phyloP scores from a whole-genome alignment of 257 asterid species.

The Fraxinus excelsior region DNA sequence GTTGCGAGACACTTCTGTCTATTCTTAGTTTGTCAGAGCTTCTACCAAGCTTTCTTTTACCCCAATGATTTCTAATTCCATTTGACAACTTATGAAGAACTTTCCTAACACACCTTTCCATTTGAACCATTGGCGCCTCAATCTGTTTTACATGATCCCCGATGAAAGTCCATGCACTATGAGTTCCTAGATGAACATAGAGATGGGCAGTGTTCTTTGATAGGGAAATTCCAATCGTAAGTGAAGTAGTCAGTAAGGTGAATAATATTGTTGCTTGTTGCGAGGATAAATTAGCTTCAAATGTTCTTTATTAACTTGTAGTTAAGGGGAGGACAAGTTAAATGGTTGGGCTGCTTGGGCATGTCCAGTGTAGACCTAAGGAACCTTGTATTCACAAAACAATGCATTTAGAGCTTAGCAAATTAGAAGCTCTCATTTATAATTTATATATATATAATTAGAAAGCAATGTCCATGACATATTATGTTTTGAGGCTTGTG shows the following conservation, averaged over 20 bases:
- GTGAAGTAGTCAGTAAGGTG: neutral
- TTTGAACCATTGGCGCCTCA: constrained; percentile 3
- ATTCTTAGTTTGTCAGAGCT: neutral
- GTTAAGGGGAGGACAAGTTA: neutral
- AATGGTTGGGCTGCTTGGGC: neutral
- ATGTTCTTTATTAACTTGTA: neutral
- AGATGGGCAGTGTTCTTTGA: neutral
- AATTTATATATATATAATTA: too few species aligned
- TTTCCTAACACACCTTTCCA: neutral
- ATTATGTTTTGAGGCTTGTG: neutral
- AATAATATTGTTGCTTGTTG: neutral
- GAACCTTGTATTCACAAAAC: neutral
- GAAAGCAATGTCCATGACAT: constrained; percentile 8
- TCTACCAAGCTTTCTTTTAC: neutral
- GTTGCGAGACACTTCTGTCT: neutral
- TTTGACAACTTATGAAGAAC: neutral
- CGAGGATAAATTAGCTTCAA: constrained; percentile 6
- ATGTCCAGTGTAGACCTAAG: neutral
- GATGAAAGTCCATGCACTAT: neutral
- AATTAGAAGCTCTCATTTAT: neutral
- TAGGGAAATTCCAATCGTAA: neutral
- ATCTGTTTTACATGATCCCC: neutral
- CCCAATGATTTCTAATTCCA: neutral
- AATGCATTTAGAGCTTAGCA: neutral
- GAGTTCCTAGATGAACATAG: neutral